These are phyloP conservation scores for Neurospora hispaniola DNA, from an alignment of 495 filamentous ascomycete genomes.

Conservation along the genomic window DNA sequence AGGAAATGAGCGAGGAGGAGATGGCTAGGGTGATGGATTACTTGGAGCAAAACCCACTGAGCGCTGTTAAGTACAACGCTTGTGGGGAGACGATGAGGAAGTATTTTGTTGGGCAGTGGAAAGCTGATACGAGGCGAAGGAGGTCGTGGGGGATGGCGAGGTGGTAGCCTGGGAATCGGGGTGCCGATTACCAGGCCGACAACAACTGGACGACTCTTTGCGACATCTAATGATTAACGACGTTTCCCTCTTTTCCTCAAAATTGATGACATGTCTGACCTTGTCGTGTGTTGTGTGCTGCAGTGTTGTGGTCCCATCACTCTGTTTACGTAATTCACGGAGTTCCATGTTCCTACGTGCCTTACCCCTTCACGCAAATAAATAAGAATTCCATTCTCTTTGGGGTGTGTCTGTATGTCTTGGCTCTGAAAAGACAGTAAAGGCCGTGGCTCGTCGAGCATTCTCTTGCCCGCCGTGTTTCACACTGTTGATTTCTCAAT, in stretches of 20 bases:
- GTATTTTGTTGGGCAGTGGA: neutral
- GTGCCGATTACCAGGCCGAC: neutral
- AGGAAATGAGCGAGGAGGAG: neutral
- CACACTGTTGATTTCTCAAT: no score
- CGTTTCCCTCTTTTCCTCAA: neutral
- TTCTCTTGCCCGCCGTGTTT: neutral
- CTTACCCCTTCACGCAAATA: neutral
- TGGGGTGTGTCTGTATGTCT: neutral
- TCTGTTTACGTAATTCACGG: neutral
- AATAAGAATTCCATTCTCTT: neutral
- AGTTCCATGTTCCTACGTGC: neutral
- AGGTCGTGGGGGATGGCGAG: neutral
- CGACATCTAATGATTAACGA: neutral
- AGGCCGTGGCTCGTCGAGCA: neutral
- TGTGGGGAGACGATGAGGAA: neutral
- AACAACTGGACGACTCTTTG: neutral
- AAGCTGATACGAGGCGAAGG: neutral
- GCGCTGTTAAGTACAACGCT: neutral
- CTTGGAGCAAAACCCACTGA: neutral
- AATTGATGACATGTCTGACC: neutral
- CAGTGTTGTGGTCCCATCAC: neutral
- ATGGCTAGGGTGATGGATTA: neutral
- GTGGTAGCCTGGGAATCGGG: neutral
- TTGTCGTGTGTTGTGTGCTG: neutral
- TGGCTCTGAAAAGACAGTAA: neutral